Evolutionary conservation across 2,329 filamentous ascomycete species (phyloP).

Genomic region (Thermomyces lanuginosus): DNA sequence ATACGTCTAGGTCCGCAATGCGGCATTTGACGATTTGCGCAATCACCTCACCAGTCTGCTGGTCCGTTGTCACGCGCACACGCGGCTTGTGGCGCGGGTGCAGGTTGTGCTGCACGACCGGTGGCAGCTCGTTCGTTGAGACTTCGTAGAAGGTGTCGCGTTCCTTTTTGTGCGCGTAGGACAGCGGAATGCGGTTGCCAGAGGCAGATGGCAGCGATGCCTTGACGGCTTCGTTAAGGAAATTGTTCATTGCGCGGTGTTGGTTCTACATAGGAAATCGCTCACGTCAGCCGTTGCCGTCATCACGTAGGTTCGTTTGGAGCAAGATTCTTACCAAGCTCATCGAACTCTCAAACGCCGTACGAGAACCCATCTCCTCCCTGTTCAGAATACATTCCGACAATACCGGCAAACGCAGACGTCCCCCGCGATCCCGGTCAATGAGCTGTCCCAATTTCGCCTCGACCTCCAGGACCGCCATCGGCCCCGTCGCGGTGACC

Average conservation of each 20-base stretch:
- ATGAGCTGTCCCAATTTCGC: conserved; percentile 78
- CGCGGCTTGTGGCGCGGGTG: conserved; percentile 43
- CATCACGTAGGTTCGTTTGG: background rate
- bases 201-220: conserved; percentile 29
- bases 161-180: conserved; percentile 70
- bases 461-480: conserved; percentile 77
- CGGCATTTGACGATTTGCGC: conserved; percentile 82
- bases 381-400: conserved; percentile 56
- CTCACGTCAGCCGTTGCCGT: conserved; percentile 6
- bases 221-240: conserved; percentile 55
- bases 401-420: conserved; percentile 49
- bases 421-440: conserved; percentile 52
- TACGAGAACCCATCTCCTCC: conserved; percentile 33
- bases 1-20: conserved; percentile 75
- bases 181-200: conserved; percentile 32
- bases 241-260: conserved; percentile 70
- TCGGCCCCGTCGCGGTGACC: conserved; percentile 43
- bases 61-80: conserved; percentile 61
- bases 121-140: conserved; percentile 45
- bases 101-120: conserved; percentile 45
- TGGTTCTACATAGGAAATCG: conserved; percentile 46
- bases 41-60: conserved; percentile 51
- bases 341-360: conserved; percentile 77
- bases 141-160: conserved; percentile 72
- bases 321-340: conserved; percentile 47